These are phyloP conservation scores for Ochetophila trinervis DNA, from an alignment of 306 rosid species.

Conservation along the genomic window DNA sequence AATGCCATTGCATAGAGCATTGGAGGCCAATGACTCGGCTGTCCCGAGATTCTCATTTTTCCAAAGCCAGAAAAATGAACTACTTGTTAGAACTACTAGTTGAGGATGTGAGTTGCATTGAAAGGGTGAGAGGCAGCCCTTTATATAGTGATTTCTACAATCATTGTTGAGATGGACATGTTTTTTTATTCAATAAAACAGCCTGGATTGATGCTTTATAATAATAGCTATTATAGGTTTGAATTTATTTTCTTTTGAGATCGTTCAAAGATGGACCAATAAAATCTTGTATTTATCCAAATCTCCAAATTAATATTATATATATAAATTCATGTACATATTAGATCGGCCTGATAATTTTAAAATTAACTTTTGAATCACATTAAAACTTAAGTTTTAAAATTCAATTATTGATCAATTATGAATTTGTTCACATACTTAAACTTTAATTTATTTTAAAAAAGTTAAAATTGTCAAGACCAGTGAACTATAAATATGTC, in stretches of 20 bases:
- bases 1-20: not conserved
- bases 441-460: too few species aligned
- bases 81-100: not conserved
- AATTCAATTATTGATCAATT: too few species aligned
- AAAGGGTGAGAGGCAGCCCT: not conserved
- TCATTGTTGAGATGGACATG: not conserved
- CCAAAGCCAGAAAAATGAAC: not conserved
- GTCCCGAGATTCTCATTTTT: constrained; percentile 4
- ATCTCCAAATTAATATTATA: too few species aligned
- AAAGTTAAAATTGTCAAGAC: too few species aligned
- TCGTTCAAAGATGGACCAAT: not conserved
- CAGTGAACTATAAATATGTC: too few species aligned
- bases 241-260: not conserved
- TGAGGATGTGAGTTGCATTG: not conserved
- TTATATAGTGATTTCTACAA: not conserved
- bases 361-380: too few species aligned
- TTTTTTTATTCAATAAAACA: constrained; percentile 2
- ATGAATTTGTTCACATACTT: too few species aligned
- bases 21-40: constrained; percentile 15
- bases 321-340: too few species aligned
- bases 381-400: too few species aligned
- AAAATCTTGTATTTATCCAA: not conserved
- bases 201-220: not conserved
- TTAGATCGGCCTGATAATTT: too few species aligned
- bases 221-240: not conserved